Conservation (phyloP, 331 rosid genomes). For the Malus hybrid region DNA sequence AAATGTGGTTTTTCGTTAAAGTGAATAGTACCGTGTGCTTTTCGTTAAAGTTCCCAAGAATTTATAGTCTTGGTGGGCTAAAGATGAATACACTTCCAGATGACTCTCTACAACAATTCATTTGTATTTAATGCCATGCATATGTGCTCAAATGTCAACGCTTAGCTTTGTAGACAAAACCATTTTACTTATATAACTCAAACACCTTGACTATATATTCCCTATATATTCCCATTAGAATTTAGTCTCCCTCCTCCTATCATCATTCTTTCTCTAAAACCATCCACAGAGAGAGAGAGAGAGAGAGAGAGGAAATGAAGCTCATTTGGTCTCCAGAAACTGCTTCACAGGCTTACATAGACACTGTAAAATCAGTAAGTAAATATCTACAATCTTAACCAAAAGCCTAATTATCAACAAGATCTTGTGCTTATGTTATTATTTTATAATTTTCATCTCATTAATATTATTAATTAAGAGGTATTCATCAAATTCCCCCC, state of each 20-base stretch:
- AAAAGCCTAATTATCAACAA: background rate
- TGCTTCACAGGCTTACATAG: conserved; percentile 64
- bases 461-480: background rate
- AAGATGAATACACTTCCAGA: background rate
- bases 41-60: background rate
- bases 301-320: conserved; percentile 41
- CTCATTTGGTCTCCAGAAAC: conserved; percentile 84
- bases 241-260: background rate
- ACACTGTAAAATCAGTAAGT: conserved; percentile 71
- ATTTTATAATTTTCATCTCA: background rate
- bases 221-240: background rate
- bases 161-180: background rate
- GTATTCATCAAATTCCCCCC: no score
- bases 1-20: no score
- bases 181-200: background rate
- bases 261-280: background rate
- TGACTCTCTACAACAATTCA: background rate
- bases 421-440: background rate
- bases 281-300: background rate
- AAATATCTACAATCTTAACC: no score
- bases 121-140: background rate
- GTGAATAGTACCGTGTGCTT: no score
- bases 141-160: background rate
- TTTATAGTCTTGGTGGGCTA: no score
- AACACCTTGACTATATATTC: no score